Conservation (phyloP, 1,284 basidiomycete genomes). For the Taiwanofungus camphoratus region DNA sequence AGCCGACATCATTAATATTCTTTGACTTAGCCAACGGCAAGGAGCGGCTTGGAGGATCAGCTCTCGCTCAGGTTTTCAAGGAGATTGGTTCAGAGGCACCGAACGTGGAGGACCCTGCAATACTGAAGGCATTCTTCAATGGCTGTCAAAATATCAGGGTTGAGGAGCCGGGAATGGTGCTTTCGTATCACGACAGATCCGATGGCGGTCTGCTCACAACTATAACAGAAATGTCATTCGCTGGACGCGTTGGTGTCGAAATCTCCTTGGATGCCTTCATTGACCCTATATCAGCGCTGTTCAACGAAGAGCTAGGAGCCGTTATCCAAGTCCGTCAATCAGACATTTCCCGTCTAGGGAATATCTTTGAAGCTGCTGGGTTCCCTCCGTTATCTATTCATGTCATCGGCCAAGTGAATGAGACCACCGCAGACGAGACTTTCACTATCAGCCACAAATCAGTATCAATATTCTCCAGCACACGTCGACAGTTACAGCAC, state of each 20-base stretch:
- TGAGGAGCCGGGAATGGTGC: conserved; percentile 57
- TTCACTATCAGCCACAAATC: conserved; percentile 58
- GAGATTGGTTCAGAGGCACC: conserved; percentile 86
- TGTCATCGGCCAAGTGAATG: conserved; percentile 65
- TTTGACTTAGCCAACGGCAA: conserved; percentile 86
- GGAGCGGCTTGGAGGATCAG: conserved; percentile 89
- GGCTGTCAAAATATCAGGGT: conserved; percentile 71
- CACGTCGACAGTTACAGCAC: conserved; percentile 72
- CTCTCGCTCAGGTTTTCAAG: conserved; percentile 92
- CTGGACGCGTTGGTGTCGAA: conserved; percentile 78
- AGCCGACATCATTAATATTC: conserved; percentile 77
- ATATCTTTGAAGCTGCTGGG: conserved; percentile 60
- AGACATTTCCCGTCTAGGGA: conserved; percentile 54
- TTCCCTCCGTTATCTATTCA: conserved; percentile 76
- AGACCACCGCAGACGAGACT: conserved; percentile 48
- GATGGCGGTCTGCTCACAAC: conserved; percentile 95
- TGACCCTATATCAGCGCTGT: conserved; percentile 68
- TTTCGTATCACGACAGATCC: conserved; percentile 97
- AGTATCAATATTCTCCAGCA: conserved; percentile 56
- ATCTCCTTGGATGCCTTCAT: conserved; percentile 62
- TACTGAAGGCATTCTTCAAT: conserved; percentile 78
- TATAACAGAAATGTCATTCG: conserved; percentile 94
- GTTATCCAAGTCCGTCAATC: conserved; percentile 79
- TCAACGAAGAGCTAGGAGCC: conserved; percentile 96
- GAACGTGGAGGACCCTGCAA: conserved; percentile 77